phyloP scores from a whole-genome alignment of 1,139 yeast species.

The Diutina ranongensis region DNA sequence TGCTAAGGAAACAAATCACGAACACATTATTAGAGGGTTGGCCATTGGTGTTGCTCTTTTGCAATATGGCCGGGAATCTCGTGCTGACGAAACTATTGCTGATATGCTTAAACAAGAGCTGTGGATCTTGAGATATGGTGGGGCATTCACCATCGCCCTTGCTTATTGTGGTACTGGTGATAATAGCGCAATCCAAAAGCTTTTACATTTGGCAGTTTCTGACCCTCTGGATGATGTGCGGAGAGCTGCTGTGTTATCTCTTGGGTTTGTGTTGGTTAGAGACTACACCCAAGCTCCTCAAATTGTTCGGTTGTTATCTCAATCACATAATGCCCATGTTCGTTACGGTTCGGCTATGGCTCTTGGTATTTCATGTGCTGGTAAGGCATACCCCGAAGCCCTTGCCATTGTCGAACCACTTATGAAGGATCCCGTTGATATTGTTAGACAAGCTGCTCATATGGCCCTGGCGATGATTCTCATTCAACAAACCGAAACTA shows the following conservation, averaged over 20 bases:
- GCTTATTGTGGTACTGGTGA: constrained; percentile 97
- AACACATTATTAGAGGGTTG: constrained; percentile 83
- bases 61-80: constrained; percentile 76
- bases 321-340: constrained; percentile 95
- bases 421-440: constrained; percentile 89
- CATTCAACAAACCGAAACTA: constrained; percentile 85
- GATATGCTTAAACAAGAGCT: constrained; percentile 64
- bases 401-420: constrained; percentile 87
- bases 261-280: constrained; percentile 85
- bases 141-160: constrained; percentile 84
- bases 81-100: constrained; percentile 64
- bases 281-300: constrained; percentile 92
- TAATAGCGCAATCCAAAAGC: constrained; percentile 72
- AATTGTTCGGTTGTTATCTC: constrained; percentile 84
- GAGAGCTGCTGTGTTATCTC: constrained; percentile 89
- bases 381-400: constrained; percentile 81
- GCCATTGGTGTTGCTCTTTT: constrained; percentile 84
- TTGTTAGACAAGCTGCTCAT: constrained; percentile 96
- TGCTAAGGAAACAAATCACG: constrained; percentile 94
- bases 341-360: constrained; percentile 98
- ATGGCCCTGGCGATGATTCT: constrained; percentile 88
- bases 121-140: constrained; percentile 87
- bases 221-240: constrained; percentile 96
- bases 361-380: constrained; percentile 93
- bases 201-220: constrained; percentile 88